phyloP scores from a whole-genome alignment of 495 filamentous ascomycete genomes.

The Penicillium odoratum region DNA sequence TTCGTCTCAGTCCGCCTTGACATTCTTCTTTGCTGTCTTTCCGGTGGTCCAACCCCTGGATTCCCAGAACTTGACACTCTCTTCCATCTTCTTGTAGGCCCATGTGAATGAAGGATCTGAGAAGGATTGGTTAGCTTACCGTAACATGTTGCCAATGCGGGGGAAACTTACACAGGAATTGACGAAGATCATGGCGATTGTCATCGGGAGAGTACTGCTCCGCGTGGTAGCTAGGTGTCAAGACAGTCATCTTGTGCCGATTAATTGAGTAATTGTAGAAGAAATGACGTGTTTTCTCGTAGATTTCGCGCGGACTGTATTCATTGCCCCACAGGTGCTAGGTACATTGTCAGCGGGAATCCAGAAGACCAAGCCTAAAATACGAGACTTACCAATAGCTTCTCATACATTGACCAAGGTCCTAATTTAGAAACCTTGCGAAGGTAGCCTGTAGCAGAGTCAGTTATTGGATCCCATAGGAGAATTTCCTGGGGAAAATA shows the following conservation, averaged over 20 bases:
- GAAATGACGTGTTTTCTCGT: slow-evolving; percentile 68
- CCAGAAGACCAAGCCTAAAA: background rate
- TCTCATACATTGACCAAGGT: slow-evolving; percentile 68
- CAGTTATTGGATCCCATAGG: background rate
- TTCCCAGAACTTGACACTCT: slow-evolving; percentile 42
- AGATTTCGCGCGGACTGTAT: slow-evolving; percentile 42
- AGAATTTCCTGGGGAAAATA: background rate
- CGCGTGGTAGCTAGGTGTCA: slow-evolving; percentile 51
- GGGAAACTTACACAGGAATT: slow-evolving; percentile 47
- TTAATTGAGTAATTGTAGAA: slow-evolving; percentile 59
- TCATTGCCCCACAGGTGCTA: slow-evolving; percentile 63
- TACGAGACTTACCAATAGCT: slow-evolving; percentile 45
- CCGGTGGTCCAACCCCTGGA: slow-evolving; percentile 38
- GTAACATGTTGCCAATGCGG: background rate
- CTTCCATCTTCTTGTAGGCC: slow-evolving; percentile 46
- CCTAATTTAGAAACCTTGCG: slow-evolving; percentile 74
- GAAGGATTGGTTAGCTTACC: background rate
- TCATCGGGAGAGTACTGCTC: slow-evolving; percentile 63
- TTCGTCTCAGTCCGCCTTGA: slow-evolving; percentile 36
- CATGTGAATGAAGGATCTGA: slow-evolving; percentile 40
- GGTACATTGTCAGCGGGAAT: background rate
- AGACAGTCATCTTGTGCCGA: slow-evolving; percentile 66
- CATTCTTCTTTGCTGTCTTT: slow-evolving; percentile 43
- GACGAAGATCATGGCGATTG: slow-evolving; percentile 67
- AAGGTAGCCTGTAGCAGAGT: slow-evolving; percentile 32